Evolutionary conservation across 1,284 basidiomycete genomes (phyloP), one percentile per base, ranked within the genome.

Genomic region (Tausonia pullulans): DNA sequence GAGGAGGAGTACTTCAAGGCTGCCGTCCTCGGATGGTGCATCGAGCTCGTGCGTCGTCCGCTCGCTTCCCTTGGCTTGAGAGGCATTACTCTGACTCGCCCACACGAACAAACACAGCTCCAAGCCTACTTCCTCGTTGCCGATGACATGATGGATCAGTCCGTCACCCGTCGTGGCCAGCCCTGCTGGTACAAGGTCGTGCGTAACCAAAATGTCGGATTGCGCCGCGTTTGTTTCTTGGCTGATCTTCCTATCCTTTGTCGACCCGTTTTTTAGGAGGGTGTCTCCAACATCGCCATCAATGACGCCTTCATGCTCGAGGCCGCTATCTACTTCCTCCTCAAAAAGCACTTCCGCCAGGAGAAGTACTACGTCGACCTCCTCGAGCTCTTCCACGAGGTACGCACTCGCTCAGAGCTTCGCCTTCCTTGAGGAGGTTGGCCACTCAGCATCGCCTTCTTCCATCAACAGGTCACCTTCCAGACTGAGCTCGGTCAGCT

Each of bases 251-350:
- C 55, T 40, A 4, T 3, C 41, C 48, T 60, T 3, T 27, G 9
- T 39, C 40, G 53, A 27, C 43, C 44, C 49, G 16, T 39, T 13
- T 48, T 10, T 45, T 68, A 79, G 78, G 75, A 85, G 14, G 78
- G 79, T 41, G 85, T 98, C 64, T 86, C 85, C 62, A 85, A 87
- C 77, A 87, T 97, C 69, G 92, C 96, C 14, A 88, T 98, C 79
- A 98, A 98, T 79, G 95, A 98, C 74, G 81, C 90, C 1, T 95
- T 96, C 81, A 91, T 98, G 89, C 86, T 98, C 74, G 92, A 96
- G 75, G 86, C 84, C 5, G 87, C 94, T 51, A 97, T 98, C 76
- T 98, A 96, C 79, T 83, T 83, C 72, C 81, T 97, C 60, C 79
- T 97, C 72, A 94, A 92, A 79, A 84, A 82, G 69, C 85, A 98